Conservation (phyloP, 2,329 filamentous ascomycete genomes). For the Arachnomyces sp. region DNA sequence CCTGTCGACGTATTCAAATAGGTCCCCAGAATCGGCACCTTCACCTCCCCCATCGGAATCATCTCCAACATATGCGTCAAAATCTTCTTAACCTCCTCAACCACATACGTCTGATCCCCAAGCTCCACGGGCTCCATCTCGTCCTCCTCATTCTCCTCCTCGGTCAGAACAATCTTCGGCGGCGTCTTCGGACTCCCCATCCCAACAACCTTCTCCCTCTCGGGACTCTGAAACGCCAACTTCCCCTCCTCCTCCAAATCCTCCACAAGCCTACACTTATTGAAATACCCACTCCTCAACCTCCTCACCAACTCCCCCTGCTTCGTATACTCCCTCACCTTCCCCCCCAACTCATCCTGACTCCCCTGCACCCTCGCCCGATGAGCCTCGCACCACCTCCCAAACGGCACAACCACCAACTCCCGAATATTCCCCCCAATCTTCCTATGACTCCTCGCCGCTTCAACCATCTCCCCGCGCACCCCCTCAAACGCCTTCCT, state of each 20-base stretch:
- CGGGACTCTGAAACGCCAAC: constrained; percentile 85
- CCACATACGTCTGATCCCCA: constrained; percentile 76
- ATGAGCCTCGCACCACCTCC: constrained; percentile 93
- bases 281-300: constrained; percentile 92
- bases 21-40: constrained; percentile 89
- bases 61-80: constrained; percentile 75
- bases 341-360: constrained; percentile 83
- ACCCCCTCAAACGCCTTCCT: constrained; percentile 96
- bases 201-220: constrained; percentile 31
- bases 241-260: constrained; percentile 98
- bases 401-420: constrained; percentile 87
- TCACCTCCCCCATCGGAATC: constrained; percentile 81
- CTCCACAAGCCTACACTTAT: constrained; percentile 93
- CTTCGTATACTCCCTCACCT: constrained; percentile 86
- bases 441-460: constrained; percentile 81
- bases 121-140: constrained; percentile 83
- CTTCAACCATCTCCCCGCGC: constrained; percentile 84
- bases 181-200: constrained; percentile 54
- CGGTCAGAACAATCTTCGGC: constrained; percentile 68
- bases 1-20: constrained; percentile 90
- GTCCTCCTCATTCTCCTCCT: constrained; percentile 49
- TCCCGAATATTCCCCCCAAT: constrained; percentile 95
- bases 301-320: constrained; percentile 88
- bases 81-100: constrained; percentile 85
- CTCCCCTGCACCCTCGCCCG: constrained; percentile 84